phyloP scores from a whole-genome alignment of 768 basidiomycete genomes.

The Psilocybe subaeruginosa region DNA sequence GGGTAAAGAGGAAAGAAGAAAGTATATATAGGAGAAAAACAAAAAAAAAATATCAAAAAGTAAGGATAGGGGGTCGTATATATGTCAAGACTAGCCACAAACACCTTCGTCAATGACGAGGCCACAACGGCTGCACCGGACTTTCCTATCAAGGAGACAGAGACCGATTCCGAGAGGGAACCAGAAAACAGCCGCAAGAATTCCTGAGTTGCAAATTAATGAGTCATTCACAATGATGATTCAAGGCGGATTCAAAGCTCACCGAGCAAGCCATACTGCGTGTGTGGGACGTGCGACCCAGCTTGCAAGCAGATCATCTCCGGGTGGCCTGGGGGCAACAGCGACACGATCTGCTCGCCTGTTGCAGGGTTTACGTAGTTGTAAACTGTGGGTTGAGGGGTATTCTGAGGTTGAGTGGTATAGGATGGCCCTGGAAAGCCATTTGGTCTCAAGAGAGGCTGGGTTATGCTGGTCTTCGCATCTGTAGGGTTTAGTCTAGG shows the following conservation, averaged over 20 bases:
- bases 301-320: slow-evolving; percentile 86
- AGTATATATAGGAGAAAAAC: neutral
- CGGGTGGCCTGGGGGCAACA: slow-evolving; percentile 77
- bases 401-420: slow-evolving; percentile 31
- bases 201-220: slow-evolving; percentile 43
- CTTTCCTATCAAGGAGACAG: slow-evolving; percentile 74
- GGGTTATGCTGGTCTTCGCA: neutral
- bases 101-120: slow-evolving; percentile 44
- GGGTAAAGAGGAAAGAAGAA: neutral
- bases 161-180: slow-evolving; percentile 83
- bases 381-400: slow-evolving; percentile 56
- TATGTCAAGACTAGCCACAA: slow-evolving; percentile 30
- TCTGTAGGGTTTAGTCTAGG: slow-evolving; percentile 3
- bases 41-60: neutral
- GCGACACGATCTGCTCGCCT: slow-evolving; percentile 57
- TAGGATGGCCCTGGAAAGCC: slow-evolving; percentile 23
- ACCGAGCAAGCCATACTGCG: slow-evolving; percentile 75
- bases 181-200: slow-evolving; percentile 85
- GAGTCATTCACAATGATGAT: neutral
- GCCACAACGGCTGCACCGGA: slow-evolving; percentile 62
- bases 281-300: slow-evolving; percentile 65
- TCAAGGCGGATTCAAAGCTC: slow-evolving; percentile 23
- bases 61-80: neutral
- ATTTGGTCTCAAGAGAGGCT: slow-evolving; percentile 9
- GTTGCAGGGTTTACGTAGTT: slow-evolving; percentile 70